These are phyloP conservation scores for Phytophthora capsici DNA, from an alignment of 352 stramenopile genomes.

Conservation along the genomic window DNA sequence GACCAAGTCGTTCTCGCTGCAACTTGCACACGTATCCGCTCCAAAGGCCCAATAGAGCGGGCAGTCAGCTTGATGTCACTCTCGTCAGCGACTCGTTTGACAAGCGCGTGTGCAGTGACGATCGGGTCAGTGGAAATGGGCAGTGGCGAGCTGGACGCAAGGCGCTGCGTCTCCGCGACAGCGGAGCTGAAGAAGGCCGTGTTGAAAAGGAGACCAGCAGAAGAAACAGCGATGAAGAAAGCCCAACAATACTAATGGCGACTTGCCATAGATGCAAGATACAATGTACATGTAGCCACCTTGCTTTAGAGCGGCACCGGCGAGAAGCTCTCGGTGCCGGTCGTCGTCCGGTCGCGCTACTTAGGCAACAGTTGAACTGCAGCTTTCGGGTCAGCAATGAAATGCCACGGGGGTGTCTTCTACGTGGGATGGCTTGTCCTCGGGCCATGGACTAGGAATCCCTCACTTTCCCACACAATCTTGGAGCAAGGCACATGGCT, in stretches of 20 bases:
- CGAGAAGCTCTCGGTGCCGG: slow-evolving; percentile 5
- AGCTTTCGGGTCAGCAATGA: slow-evolving; percentile 18
- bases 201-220: background rate
- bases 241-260: background rate
- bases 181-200: background rate
- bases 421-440: slow-evolving; percentile 19
- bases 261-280: background rate
- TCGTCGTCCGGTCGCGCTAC: slow-evolving; percentile 19
- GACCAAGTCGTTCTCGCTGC: slow-evolving; percentile 13
- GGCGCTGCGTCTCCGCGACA: slow-evolving; percentile 11
- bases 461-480: slow-evolving; percentile 2
- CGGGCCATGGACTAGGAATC: slow-evolving; percentile 9
- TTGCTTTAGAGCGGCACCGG: background rate
- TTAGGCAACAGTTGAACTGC: slow-evolving; percentile 23
- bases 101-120: slow-evolving; percentile 18
- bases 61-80: slow-evolving; percentile 32
- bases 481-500: no score
- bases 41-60: slow-evolving; percentile 1
- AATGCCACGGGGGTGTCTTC: slow-evolving; percentile 11
- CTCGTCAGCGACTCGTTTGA: slow-evolving; percentile 21
- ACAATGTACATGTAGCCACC: slow-evolving; percentile 16
- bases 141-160: slow-evolving; percentile 37
- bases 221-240: background rate
- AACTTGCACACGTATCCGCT: no score
- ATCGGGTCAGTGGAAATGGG: slow-evolving; percentile 37